Base-by-base conservation (phyloP, 164 flowering plant genomes). In the Tinospora cordifolia region DNA sequence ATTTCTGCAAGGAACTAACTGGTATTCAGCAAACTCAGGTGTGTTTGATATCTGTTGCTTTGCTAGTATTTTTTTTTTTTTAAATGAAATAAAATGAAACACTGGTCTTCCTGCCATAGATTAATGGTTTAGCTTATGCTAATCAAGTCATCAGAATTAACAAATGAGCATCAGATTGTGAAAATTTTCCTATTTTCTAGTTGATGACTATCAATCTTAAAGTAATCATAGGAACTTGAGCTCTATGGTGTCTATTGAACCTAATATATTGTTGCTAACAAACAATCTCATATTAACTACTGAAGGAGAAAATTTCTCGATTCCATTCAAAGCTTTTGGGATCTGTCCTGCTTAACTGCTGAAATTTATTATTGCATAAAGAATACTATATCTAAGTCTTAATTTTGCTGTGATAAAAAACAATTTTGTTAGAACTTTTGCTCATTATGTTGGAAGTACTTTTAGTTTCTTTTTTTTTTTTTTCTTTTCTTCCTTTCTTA, bases 1-100 rank as follows among this genome's bases (percentile, higher is more conserved):
- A 90, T 72, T 93, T 93, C 81, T 93, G 98, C 85, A 93, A 88
- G 86, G 98, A 91, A 60, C 86, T 93, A 39, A 93, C 98, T 65
- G 98, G 97, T 9, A 93, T 93, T 71, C 94, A 93, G 83, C 97
- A 93, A 82, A 79, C 77, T 78, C 98, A 93, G 97, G 98, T 89
- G 41, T 64, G 74, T 49, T 14, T 24, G 26, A 15, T 70, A 62
- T 70, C 8, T 12, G 15, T 63, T 27, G 21, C 3, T 25, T 30
- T 30, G 36, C 36, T 30, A 30, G 36, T 30, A 36, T 3, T 7
- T 34, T 2, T 27, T 10, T 27, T 11, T 34, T 63, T 63, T 12
- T 10, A 30, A 30, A 30, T 30, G 3, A 1, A 1, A 1, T 30
- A 30, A 30, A 30, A 30, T 30, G 4, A 30, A 30, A 30, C 36